phyloP scores from a whole-genome alignment of 1,139 yeast species.

The Hemisphaericaspora subhashii region DNA sequence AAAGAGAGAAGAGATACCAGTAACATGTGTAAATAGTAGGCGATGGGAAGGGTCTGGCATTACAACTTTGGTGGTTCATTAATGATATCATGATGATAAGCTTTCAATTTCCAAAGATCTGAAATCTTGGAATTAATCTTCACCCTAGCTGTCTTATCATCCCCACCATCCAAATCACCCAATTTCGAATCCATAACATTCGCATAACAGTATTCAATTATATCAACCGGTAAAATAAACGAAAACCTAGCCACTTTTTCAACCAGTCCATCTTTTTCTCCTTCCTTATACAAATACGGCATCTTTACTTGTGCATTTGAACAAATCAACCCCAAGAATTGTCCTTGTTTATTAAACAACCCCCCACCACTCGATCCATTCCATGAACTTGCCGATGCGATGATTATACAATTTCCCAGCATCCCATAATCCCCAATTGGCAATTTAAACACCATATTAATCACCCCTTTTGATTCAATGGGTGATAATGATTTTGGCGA shows the following conservation, averaged over 20 bases:
- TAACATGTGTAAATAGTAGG: background rate
- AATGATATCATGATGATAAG: slow-evolving; percentile 23
- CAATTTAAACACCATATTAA: slow-evolving; percentile 28
- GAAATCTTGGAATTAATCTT: slow-evolving; percentile 19
- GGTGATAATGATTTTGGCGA: slow-evolving; percentile 31
- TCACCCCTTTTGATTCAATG: slow-evolving; percentile 44
- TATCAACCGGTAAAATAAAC: slow-evolving; percentile 31
- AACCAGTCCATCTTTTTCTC: slow-evolving; percentile 13
- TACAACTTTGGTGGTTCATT: slow-evolving; percentile 14
- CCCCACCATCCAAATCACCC: too few relatives aligned
- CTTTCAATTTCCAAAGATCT: slow-evolving; percentile 26
- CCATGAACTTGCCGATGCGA: slow-evolving; percentile 68
- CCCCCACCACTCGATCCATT: slow-evolving; percentile 81
- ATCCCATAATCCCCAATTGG: slow-evolving; percentile 12
- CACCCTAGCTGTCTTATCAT: too few relatives aligned
- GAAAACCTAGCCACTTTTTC: slow-evolving; percentile 32
- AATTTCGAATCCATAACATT: too few relatives aligned
- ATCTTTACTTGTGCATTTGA: slow-evolving; percentile 53
- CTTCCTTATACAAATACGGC: slow-evolving; percentile 14
- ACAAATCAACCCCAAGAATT: slow-evolving; percentile 58
- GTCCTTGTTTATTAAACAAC: slow-evolving; percentile 32
- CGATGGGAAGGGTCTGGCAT: too few relatives aligned
- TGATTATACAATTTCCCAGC: slow-evolving; percentile 33
- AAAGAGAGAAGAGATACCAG: background rate
- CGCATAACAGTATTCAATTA: slow-evolving; percentile 22